These are phyloP conservation scores for Leccinum imitatum DNA, from an alignment of 768 basidiomycete species.

Conservation along the genomic window DNA sequence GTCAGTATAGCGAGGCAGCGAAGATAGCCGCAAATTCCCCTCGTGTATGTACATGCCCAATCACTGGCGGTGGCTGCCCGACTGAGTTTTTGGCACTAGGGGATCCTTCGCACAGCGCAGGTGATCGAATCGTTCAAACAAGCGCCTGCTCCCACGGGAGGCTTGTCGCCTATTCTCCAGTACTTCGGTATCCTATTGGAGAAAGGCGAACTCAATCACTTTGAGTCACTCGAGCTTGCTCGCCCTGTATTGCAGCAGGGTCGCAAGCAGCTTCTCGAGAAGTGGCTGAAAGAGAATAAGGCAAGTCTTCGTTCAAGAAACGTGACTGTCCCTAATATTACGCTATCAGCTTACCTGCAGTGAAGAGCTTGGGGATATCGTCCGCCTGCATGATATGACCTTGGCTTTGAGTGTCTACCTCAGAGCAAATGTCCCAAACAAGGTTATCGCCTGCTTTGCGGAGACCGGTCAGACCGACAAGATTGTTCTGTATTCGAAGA, in stretches of 20 bases:
- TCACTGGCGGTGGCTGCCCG: neutral
- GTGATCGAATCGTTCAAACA: conserved; percentile 98
- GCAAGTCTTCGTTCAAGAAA: conserved; percentile 36
- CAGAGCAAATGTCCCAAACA: conserved; percentile 96
- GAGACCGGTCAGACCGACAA: conserved; percentile 99
- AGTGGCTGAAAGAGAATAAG: conserved; percentile 99
- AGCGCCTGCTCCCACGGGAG: conserved; percentile 87
- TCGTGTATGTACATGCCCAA: conserved; percentile 48
- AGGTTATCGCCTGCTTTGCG: conserved; percentile 98
- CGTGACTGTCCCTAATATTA: conserved; percentile 11
- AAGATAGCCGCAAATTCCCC: conserved; percentile 98
- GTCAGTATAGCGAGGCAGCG: conserved; percentile 91
- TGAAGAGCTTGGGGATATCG: conserved; percentile 97
- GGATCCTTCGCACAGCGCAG: conserved; percentile 90
- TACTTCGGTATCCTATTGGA: conserved; percentile 99
- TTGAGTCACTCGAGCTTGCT: conserved; percentile 93
- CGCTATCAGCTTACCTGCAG: conserved; percentile 84
- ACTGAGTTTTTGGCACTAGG: conserved; percentile 43
- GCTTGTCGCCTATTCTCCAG: conserved; percentile 92
- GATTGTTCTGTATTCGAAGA: conserved; percentile 96
- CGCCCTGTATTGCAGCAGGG: conserved; percentile 95
- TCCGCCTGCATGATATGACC: conserved; percentile 93
- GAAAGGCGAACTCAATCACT: conserved; percentile 96
- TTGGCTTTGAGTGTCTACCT: conserved; percentile 97
- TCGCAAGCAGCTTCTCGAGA: conserved; percentile 94